Evolutionary conservation across 2,329 filamentous ascomycete genomes (phyloP).

Genomic region (Ascochyta viciae-villosae): DNA sequence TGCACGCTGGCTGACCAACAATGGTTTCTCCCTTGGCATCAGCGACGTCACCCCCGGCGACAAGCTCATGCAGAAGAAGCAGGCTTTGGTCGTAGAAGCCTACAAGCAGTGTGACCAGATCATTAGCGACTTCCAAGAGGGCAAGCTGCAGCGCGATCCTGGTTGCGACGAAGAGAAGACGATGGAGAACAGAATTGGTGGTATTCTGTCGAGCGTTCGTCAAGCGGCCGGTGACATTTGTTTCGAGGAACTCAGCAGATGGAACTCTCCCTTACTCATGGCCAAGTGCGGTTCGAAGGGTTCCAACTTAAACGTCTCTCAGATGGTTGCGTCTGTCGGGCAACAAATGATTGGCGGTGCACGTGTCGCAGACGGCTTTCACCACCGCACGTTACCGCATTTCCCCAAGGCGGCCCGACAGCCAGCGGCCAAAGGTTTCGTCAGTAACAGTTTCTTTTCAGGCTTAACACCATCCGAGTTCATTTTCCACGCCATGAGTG

Average conservation of each 20-base stretch:
- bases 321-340: slow-evolving; percentile 97
- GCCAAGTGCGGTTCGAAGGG: slow-evolving; percentile 97
- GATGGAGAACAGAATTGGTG: slow-evolving; percentile 87
- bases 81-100: slow-evolving; percentile 75
- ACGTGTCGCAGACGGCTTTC: slow-evolving; percentile 94
- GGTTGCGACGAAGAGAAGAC: slow-evolving; percentile 93
- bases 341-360: slow-evolving; percentile 96
- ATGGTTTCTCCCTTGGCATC: slow-evolving; percentile 95
- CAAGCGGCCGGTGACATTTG: slow-evolving; percentile 90
- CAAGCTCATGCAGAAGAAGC: slow-evolving; percentile 74
- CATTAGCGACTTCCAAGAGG: slow-evolving; percentile 79
- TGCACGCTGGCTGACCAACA: slow-evolving; percentile 84
- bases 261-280: slow-evolving; percentile 95
- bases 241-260: slow-evolving; percentile 85
- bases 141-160: slow-evolving; percentile 82
- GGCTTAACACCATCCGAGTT: slow-evolving; percentile 91
- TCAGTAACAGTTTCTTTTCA: slow-evolving; percentile 95
- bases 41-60: slow-evolving; percentile 89
- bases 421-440: slow-evolving; percentile 95
- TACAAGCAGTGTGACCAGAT: slow-evolving; percentile 84
- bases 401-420: slow-evolving; percentile 93
- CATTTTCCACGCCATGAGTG: slow-evolving; percentile 97
- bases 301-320: slow-evolving; percentile 96
- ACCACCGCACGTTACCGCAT: slow-evolving; percentile 92
- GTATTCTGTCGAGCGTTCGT: slow-evolving; percentile 90